These are phyloP conservation scores for Blastocystis sp. DNA, from an alignment of 352 stramenopile genomes.

Conservation along the genomic window DNA sequence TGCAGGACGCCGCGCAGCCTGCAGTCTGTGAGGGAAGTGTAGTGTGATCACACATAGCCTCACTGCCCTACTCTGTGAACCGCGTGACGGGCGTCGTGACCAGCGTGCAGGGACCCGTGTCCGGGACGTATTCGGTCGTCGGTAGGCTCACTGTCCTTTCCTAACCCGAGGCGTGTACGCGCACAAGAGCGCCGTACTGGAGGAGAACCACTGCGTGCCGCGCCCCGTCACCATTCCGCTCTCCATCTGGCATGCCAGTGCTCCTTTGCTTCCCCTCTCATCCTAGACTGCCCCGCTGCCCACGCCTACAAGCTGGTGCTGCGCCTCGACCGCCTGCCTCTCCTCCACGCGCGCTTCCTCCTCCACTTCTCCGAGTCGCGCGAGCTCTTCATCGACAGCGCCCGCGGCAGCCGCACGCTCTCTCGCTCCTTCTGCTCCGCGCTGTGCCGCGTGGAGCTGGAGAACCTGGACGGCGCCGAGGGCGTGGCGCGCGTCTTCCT, in stretches of 20 bases:
- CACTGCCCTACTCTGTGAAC: neutral
- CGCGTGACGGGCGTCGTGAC: neutral
- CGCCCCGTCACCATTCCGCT: neutral
- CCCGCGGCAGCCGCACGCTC: neutral
- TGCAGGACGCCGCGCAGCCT: neutral
- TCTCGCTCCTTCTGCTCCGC: neutral
- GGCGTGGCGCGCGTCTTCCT: neutral
- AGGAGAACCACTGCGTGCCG: neutral
- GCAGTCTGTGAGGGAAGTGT: neutral
- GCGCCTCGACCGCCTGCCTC: neutral
- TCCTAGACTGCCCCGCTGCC: neutral
- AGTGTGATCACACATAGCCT: neutral
- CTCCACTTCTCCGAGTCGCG: neutral
- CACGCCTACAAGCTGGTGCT: neutral
- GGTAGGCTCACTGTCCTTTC: neutral
- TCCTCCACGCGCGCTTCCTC: conserved; percentile 16
- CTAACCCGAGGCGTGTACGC: neutral
- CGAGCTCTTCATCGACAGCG: conserved; percentile 7
- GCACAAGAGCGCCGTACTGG: neutral
- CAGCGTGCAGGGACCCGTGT: neutral
- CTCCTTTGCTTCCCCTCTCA: neutral
- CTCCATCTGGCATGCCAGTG: neutral
- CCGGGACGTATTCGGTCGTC: neutral
- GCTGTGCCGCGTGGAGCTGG: neutral
- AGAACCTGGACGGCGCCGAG: conserved; percentile 11